These are phyloP conservation scores for Phallus indusiatus DNA, from an alignment of 768 basidiomycete species.

Conservation along the genomic window DNA sequence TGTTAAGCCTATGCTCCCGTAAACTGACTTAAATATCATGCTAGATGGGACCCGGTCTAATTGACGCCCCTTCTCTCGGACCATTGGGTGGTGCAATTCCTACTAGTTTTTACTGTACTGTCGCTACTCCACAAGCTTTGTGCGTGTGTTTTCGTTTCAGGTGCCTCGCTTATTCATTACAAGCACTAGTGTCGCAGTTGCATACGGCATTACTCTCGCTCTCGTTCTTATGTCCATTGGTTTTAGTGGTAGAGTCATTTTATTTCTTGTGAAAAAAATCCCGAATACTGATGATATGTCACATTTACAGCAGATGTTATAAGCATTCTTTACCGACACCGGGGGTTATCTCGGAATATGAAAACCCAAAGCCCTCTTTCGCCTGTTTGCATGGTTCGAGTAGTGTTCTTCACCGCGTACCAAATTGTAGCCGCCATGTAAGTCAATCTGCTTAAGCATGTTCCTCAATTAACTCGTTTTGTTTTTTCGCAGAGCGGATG, in stretches of 20 bases:
- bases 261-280: not conserved
- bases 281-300: not conserved
- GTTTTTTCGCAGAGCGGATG: not conserved
- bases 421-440: not conserved
- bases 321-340: not conserved
- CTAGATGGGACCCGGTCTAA: not conserved
- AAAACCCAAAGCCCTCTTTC: not conserved
- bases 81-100: not conserved
- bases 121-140: not conserved
- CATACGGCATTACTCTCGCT: not conserved
- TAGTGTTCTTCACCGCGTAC: not conserved
- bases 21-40: not conserved
- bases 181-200: not conserved
- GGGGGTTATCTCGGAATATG: not conserved
- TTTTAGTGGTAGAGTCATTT: not conserved
- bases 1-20: not conserved
- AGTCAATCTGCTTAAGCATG: not conserved
- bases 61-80: not conserved
- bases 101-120: slow-evolving; percentile 2
- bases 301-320: not conserved
- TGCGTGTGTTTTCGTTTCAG: not conserved
- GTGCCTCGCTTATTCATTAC: not conserved
- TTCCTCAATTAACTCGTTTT: not conserved
- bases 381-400: not conserved
- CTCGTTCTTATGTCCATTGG: not conserved